These are phyloP conservation scores for Scheffersomyces lignicola DNA, from an alignment of 1,139 yeast species.

Conservation along the genomic window DNA sequence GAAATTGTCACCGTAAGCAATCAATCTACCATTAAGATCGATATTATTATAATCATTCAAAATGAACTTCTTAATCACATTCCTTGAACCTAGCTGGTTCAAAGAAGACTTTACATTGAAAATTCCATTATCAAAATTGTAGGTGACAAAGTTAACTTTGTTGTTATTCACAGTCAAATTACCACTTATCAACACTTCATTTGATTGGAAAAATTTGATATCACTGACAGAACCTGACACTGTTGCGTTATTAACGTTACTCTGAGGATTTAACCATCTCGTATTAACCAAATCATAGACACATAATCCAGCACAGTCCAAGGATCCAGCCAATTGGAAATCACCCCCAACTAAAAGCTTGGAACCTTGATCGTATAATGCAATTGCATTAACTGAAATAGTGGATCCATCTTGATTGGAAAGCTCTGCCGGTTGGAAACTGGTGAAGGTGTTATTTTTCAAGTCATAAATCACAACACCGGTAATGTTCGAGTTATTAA, in stretches of 20 bases:
- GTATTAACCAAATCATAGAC: constrained; percentile 58
- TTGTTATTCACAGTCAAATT: constrained; percentile 43
- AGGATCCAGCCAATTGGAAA: constrained; percentile 60
- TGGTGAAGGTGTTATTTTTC: constrained; percentile 33
- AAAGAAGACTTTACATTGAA: constrained; percentile 23
- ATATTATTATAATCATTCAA: constrained; percentile 48
- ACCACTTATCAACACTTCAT: constrained; percentile 64
- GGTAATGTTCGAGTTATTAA: constrained; percentile 25
- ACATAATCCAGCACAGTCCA: constrained; percentile 65
- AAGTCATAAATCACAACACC: constrained; percentile 58
- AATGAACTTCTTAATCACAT: constrained; percentile 47
- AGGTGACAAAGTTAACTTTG: constrained; percentile 45
- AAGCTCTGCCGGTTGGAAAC: constrained; percentile 50
- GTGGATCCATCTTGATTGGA: constrained; percentile 22
- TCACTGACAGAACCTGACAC: constrained; percentile 57
- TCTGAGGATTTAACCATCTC: constrained; percentile 55
- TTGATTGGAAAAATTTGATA: constrained; percentile 51
- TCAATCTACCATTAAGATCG: constrained; percentile 47
- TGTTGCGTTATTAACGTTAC: constrained; percentile 31
- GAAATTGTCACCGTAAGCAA: constrained; percentile 55
- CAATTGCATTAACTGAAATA: constrained; percentile 52
- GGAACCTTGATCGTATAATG: constrained; percentile 48
- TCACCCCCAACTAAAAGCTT: constrained; percentile 76
- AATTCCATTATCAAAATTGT: constrained; percentile 44
- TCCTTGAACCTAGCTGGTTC: constrained; percentile 31